Evolutionary conservation across 2,329 filamentous ascomycete species (phyloP), one percentile per base, ranked within the genome.

Genomic region (Fusarium pilosicola): DNA sequence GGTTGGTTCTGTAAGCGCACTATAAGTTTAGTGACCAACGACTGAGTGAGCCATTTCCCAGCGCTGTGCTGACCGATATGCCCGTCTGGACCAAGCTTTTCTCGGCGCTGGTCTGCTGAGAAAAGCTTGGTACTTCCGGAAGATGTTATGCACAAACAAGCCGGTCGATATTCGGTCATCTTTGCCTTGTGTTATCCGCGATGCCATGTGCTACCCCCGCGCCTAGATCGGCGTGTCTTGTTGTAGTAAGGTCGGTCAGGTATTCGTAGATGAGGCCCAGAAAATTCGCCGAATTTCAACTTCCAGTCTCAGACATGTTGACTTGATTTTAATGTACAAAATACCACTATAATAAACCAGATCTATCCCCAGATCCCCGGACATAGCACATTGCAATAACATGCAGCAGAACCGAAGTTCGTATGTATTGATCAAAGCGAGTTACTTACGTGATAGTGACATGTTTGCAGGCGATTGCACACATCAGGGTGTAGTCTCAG

Each of bases 171-270:
- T 69, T 76, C 69, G 72, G 70, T 55, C 66, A 67, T 70, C 62
- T 64, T 74, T 60, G 69, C 63, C 71, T 61, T 62, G 62, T 76
- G 68, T 55, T 72, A 73, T 69, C 62, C 62, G 58, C 70, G 59
- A 62, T 73, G 68, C 76, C 76, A 74, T 78, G 74, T 76, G 70
- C 57, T 65, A 74, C 70, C 66, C 73, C 72, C 72, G 65, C 68
- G 66, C 67, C 68, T 73, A 61, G 71, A 74, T 74, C 75, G 70
- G 65, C 57, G 57, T 64, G 62, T 65, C 51, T 62, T 65, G 55
- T 54, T 71, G 62, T 48, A 66, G 64, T 64, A 54, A 64, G 61
- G 70, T 60, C 34, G 24, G 38, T 17, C 54, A 71, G 45, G 51
- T 59, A 56, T 62, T 65, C 60, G 41, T 51, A 36, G 51, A 54